Conservation (phyloP, 208 protist genomes). For the Trypanosoma caninum region DNA sequence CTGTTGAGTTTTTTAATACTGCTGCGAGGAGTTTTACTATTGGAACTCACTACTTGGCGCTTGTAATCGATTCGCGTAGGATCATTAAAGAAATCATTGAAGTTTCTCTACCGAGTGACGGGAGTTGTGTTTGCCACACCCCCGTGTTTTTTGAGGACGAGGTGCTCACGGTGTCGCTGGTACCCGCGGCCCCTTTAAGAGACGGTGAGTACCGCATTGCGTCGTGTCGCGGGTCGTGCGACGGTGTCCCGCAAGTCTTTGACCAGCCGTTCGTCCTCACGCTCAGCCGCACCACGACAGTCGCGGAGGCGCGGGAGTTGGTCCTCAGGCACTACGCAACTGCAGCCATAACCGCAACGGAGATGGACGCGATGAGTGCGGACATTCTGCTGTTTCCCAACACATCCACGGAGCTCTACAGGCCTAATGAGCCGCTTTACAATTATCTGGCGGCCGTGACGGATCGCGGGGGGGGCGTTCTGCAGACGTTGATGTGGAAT, state of each 20-base stretch:
- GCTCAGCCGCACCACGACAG: constrained; percentile 34
- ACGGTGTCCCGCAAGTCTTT: constrained; percentile 37
- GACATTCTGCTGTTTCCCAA: constrained; percentile 59
- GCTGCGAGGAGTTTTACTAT: neutral
- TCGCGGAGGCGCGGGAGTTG: constrained; percentile 33
- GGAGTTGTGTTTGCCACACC: neutral
- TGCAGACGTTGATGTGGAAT: constrained; percentile 64
- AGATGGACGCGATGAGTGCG: constrained; percentile 30
- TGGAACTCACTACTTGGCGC: constrained; percentile 17
- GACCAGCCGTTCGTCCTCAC: constrained; percentile 71
- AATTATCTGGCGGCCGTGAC: constrained; percentile 50
- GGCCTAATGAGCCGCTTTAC: constrained; percentile 37
- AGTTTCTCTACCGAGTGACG: constrained; percentile 23
- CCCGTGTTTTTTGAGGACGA: neutral
- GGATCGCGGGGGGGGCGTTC: constrained; percentile 36
- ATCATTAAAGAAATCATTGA: constrained; percentile 49
- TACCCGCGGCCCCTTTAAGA: constrained; percentile 39
- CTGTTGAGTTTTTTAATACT: no score
- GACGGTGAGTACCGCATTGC: constrained; percentile 48
- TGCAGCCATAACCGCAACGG: constrained; percentile 29
- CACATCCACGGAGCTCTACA: no score
- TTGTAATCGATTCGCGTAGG: constrained; percentile 31
- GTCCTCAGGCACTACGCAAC: constrained; percentile 38
- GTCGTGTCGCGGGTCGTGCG: constrained; percentile 74
- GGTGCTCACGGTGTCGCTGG: constrained; percentile 28